Percentiles rank a stretch among this genome's conserved stretches.
These are phyloP conservation scores for Taiozyma sp. DNA, from an alignment of 1,139 yeast species.

Conservation along the genomic window DNA sequence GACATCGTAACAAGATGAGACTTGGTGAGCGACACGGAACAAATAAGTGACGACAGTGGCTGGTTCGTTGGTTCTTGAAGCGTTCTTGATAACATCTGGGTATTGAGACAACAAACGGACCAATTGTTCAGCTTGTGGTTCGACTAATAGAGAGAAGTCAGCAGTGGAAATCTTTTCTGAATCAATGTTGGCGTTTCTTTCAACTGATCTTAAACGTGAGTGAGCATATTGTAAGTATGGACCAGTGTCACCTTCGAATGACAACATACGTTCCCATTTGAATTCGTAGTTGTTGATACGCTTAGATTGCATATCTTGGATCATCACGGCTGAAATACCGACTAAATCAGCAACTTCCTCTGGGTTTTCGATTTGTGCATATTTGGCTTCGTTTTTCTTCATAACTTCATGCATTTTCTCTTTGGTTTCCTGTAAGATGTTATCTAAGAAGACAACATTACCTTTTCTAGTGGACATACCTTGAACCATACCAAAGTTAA, in stretches of 20 bases:
- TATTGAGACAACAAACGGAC: conserved; percentile 82
- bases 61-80: conserved; percentile 86
- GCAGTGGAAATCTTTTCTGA: conserved; percentile 49
- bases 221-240: conserved; percentile 99
- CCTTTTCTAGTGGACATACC: conserved; percentile 99
- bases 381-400: conserved; percentile 89
- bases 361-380: conserved; percentile 91
- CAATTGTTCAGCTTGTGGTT: conserved; percentile 70
- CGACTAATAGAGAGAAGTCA: conserved; percentile 66
- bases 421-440: conserved; percentile 89
- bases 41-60: conserved; percentile 92
- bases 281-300: conserved; percentile 95
- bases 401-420: conserved; percentile 96
- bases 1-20: conserved; percentile 91
- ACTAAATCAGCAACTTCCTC: conserved; percentile 93
- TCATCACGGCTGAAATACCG: conserved; percentile 97
- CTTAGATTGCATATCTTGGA: conserved; percentile 98
- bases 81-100: conserved; percentile 86
- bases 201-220: conserved; percentile 92
- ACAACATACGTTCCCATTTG: conserved; percentile 97
- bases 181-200: conserved; percentile 65
- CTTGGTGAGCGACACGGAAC: conserved; percentile 88
- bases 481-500: conserved; percentile 96
- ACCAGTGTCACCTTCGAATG: conserved; percentile 99
- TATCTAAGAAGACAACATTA: conserved; percentile 94